Conservation (phyloP, 345 rosid genomes). For the Mangifera indica region DNA sequence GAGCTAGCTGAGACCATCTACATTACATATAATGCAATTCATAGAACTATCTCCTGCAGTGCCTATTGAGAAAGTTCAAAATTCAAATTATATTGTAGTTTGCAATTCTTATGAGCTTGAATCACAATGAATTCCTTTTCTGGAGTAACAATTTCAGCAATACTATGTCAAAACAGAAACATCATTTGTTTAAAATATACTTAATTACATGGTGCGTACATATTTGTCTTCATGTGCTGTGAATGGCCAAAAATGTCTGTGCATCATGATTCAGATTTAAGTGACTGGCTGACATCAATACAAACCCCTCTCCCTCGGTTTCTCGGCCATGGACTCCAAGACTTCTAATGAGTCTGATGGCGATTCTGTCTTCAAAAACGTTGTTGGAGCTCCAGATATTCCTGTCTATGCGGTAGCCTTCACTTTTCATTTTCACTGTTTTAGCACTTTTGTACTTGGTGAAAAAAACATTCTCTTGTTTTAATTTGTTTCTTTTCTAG, state of each 20-base stretch:
- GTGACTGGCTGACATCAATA: neutral
- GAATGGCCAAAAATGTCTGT: neutral
- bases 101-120: neutral
- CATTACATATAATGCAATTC: too few species aligned
- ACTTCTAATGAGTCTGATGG: conserved; percentile 4
- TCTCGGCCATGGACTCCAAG: conserved; percentile 4
- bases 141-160: neutral
- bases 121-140: neutral
- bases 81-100: too few species aligned
- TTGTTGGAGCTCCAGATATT: conserved; percentile 41
- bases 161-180: too few species aligned
- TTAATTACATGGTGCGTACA: neutral
- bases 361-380: conserved; percentile 38
- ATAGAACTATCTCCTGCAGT: too few species aligned
- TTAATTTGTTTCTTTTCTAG: neutral
- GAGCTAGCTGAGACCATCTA: too few species aligned
- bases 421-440: neutral
- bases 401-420: conserved; percentile 40
- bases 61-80: too few species aligned
- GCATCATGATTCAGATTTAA: neutral
- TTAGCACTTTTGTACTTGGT: neutral
- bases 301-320: neutral
- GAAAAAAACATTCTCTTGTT: too few species aligned
- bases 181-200: too few species aligned
- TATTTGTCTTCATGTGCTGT: neutral